Percentiles rank a stretch among this genome's conserved stretches.
Conservation (phyloP, 176 grass and related monocot species). For the Phoenix dactylifera region DNA sequence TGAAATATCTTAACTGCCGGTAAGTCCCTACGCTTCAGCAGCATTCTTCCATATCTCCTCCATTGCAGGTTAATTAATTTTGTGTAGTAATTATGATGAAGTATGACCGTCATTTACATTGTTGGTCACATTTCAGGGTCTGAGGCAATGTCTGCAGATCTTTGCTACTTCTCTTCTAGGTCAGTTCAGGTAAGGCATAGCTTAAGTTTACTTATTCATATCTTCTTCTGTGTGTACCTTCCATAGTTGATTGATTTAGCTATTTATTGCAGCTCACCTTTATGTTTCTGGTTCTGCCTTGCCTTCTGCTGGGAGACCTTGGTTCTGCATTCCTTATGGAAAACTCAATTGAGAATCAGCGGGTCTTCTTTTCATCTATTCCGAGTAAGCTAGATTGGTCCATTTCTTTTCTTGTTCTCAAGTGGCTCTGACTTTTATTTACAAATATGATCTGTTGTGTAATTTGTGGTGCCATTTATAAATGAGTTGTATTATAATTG, state of each 20-base stretch:
- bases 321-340: constrained; percentile 91
- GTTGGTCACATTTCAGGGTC: constrained; percentile 55
- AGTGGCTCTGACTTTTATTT: no score
- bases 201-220: constrained; percentile 7
- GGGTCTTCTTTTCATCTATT: constrained; percentile 95
- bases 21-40: no score
- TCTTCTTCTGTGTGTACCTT: constrained; percentile 10
- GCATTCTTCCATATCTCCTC: no score
- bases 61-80: no score
- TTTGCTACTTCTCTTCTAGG: constrained; percentile 94
- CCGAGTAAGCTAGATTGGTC: constrained; percentile 62
- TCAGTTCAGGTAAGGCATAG: constrained; percentile 59
- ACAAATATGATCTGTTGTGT: no score
- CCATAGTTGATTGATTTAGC: constrained; percentile 13
- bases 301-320: constrained; percentile 85
- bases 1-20: no score
- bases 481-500: not conserved
- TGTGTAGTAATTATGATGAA: no score
- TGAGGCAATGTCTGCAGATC: constrained; percentile 98
- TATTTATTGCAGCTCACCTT: constrained; percentile 72
- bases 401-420: not conserved
- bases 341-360: constrained; percentile 65
- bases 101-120: not conserved
- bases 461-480: not conserved
- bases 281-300: constrained; percentile 84